Percentiles rank a stretch among this genome's conserved stretches.
These are phyloP conservation scores for Neurospora discreta DNA, from an alignment of 495 filamentous ascomycete genomes.

Conservation along the genomic window DNA sequence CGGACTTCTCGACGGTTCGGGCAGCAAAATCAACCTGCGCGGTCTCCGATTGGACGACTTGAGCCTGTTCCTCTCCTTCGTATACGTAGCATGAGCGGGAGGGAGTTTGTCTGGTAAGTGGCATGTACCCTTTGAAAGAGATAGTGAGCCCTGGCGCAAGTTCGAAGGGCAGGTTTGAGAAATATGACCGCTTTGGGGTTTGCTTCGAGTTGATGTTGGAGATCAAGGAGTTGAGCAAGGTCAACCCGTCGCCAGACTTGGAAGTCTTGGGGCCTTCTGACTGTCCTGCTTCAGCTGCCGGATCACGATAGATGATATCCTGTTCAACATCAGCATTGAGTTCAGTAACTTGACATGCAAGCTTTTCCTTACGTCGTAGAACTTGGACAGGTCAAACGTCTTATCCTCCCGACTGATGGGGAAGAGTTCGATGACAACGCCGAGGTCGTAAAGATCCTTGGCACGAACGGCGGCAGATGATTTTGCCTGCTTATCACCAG, in stretches of 20 bases:
- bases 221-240: conserved; percentile 68
- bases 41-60: conserved; percentile 66
- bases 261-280: conserved; percentile 31
- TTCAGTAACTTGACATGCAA: neutral
- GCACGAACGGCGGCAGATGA: conserved; percentile 75
- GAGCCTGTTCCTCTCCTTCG: conserved; percentile 67
- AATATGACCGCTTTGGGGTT: conserved; percentile 74
- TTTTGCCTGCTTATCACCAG: conserved; percentile 52
- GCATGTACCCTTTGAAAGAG: conserved; percentile 83
- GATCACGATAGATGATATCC: conserved; percentile 70
- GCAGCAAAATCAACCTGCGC: conserved; percentile 65
- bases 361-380: conserved; percentile 70
- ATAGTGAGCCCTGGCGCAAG: conserved; percentile 77
- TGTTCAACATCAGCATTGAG: conserved; percentile 22
- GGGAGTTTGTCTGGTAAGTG: conserved; percentile 72
- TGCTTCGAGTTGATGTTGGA: conserved; percentile 88
- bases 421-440: conserved; percentile 87
- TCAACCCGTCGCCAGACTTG: conserved; percentile 58
- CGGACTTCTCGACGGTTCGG: conserved; percentile 62
- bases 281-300: conserved; percentile 51
- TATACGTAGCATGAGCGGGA: conserved; percentile 76
- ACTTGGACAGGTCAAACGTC: conserved; percentile 74
- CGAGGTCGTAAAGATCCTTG: conserved; percentile 91
- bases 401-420: conserved; percentile 67
- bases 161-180: conserved; percentile 76